Percentiles rank a stretch among this genome's conserved stretches.
Evolutionary conservation across 176 grass and related monocot genomes (phyloP).

Genomic region (Paspalum vaginatum): DNA sequence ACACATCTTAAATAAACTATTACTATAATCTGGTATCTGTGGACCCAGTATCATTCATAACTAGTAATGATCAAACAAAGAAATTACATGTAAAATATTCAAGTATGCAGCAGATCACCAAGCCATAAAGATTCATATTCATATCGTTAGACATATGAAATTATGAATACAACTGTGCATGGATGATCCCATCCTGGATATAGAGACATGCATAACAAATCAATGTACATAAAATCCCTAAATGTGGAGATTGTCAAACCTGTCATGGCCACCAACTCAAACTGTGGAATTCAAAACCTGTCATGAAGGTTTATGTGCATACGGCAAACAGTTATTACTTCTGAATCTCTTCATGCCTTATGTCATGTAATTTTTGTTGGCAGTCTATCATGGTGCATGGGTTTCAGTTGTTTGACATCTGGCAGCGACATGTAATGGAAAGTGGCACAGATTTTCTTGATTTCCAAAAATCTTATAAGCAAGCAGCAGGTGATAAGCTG

Average conservation of each 20-base stretch:
- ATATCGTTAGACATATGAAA: neutral
- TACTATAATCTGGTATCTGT: neutral
- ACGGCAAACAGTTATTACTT: slow-evolving; percentile 2
- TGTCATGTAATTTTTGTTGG: slow-evolving; percentile 43
- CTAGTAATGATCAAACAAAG: neutral
- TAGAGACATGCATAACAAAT: neutral
- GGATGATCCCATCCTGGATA: neutral
- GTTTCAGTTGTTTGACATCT: slow-evolving; percentile 97
- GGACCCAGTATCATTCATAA: neutral
- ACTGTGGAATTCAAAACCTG: neutral
- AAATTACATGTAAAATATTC: neutral
- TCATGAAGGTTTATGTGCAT: slow-evolving; percentile 16
- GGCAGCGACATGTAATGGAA: slow-evolving; percentile 73
- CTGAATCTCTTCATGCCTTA: slow-evolving; percentile 35
- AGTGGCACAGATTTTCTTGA: slow-evolving; percentile 63
- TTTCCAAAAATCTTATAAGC: slow-evolving; percentile 78
- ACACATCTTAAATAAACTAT: neutral
- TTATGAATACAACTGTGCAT: neutral
- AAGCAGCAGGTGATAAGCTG: slow-evolving; percentile 69
- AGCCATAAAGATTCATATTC: neutral
- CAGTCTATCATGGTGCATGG: slow-evolving; percentile 99
- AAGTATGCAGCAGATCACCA: neutral
- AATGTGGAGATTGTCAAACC: neutral
- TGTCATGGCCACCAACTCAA: neutral
- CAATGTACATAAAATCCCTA: neutral